These are phyloP conservation scores for Paralagenidium karlingii DNA, from an alignment of 352 stramenopile genomes.

Conservation along the genomic window DNA sequence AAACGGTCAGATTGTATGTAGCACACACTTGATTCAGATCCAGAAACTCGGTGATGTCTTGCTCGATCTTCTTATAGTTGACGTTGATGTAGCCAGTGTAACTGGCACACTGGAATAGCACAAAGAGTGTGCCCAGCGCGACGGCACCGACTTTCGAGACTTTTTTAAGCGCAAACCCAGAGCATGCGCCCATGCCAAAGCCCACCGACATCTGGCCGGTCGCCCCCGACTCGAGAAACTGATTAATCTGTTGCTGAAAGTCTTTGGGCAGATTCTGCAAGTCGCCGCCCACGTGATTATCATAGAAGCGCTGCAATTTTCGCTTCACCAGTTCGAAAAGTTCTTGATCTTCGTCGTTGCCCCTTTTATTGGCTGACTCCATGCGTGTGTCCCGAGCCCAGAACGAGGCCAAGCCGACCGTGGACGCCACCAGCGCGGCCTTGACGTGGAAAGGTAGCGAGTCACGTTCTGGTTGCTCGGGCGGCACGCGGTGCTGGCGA, in stretches of 20 bases:
- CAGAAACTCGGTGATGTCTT: conserved; percentile 51
- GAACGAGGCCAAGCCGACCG: too few species aligned
- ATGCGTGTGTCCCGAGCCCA: too few species aligned
- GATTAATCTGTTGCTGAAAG: conserved; percentile 32
- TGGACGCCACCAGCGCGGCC: too few species aligned
- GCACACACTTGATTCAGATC: conserved; percentile 64
- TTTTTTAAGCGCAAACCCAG: conserved; percentile 84
- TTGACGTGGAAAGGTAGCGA: too few species aligned
- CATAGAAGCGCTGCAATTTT: conserved; percentile 30
- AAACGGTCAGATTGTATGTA: neutral
- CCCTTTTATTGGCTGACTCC: too few species aligned
- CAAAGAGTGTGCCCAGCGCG: conserved; percentile 73
- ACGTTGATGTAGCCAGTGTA: conserved; percentile 87
- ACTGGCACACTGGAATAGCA: conserved; percentile 79
- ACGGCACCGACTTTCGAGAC: conserved; percentile 83
- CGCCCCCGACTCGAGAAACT: conserved; percentile 53
- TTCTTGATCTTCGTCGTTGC: conserved; percentile 20
- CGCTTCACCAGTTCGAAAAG: conserved; percentile 43
- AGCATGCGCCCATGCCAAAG: conserved; percentile 84
- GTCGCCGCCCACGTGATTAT: conserved; percentile 16
- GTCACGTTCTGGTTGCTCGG: too few species aligned
- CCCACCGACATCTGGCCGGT: conserved; percentile 80
- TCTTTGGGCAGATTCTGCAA: conserved; percentile 21
- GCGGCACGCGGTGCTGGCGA: too few species aligned
- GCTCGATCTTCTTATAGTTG: conserved; percentile 86